A percentile compares a stretch with the other conserved stretches of the same genome.
Evolutionary conservation across 2,329 filamentous ascomycete species (phyloP).

Genomic region (Alternaria viburni): DNA sequence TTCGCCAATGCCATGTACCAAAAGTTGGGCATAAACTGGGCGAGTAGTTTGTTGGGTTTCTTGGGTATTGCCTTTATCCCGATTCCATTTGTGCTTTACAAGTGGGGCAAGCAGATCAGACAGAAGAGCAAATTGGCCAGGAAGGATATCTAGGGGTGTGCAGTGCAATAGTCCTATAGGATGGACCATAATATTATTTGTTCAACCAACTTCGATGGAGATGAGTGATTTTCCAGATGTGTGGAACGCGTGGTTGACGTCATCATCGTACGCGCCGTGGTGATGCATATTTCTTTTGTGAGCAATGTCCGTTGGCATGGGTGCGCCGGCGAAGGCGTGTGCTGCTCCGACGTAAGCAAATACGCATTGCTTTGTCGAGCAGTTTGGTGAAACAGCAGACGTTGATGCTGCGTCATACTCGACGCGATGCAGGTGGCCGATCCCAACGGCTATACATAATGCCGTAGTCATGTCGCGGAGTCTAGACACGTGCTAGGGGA

Average conservation of each 20-base stretch:
- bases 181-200: not conserved
- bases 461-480: not conserved
- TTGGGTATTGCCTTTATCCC: conserved; percentile 53
- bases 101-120: conserved; percentile 50
- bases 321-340: not conserved
- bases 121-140: conserved; percentile 51
- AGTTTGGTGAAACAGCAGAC: not conserved
- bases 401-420: not conserved
- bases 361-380: not conserved
- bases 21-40: conserved; percentile 51
- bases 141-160: conserved; percentile 47
- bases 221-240: not conserved
- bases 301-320: not conserved
- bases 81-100: conserved; percentile 55
- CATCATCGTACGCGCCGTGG: not conserved
- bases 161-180: not conserved
- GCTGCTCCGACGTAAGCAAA: not conserved
- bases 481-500: not conserved
- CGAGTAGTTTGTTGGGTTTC: conserved; percentile 50
- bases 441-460: not conserved
- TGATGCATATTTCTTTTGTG: not conserved
- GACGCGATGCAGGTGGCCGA: not conserved
- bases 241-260: not conserved
- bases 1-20: conserved; percentile 39
- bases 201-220: not conserved